Evolutionary conservation across 176 grass and related monocot species (phyloP), one percentile per base, ranked within the genome.

Genomic region (Bolboschoenus planiculmis): DNA sequence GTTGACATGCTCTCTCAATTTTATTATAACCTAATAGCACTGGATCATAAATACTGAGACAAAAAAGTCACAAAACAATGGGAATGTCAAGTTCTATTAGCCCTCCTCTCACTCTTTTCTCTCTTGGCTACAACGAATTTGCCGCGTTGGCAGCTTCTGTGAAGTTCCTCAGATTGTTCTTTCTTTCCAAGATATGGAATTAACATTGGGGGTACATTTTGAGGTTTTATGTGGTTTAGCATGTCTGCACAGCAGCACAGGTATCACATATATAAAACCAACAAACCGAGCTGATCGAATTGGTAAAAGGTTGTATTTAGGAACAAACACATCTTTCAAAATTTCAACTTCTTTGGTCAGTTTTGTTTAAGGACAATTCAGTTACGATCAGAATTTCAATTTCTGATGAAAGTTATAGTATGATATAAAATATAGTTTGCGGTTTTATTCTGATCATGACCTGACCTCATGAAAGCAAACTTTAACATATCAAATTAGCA

Each of bases 231-330:
- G 30, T 34, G 92, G 92, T 11, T 87, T 94, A 80, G 88, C 86
- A 4, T 97, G 89, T 85, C 92, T 92, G 80, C 91, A 94, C 88
- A 86, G 86, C 59, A 85, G 71, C 88, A 97, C 93, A 15, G 85
- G 13, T 31, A 86, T 37, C 84, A 88, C 90, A 97, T 90, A n/a
- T n/a, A n/a, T n/a, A 87, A 90, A 97, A 85, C 90, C 87, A 0
- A 92, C 94, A 62, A 97, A 92, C 86, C 86, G 90, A 4, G 33
- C 9, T 65, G 61, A 34, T 65, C 61, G 7, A 30, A 20, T 27
- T 59, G 9, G 18, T 68, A 40, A 20, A 68, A 23, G 35, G 35
- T 21, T 67, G 16, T 67, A 40, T 39, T n/a, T 33, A 33, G 30
- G 60, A 63, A 63, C 60, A 63, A n/a, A 33, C 4, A 63, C 33